Conservation (phyloP, 768 basidiomycete genomes). For the Leccinum subgranulosum region DNA sequence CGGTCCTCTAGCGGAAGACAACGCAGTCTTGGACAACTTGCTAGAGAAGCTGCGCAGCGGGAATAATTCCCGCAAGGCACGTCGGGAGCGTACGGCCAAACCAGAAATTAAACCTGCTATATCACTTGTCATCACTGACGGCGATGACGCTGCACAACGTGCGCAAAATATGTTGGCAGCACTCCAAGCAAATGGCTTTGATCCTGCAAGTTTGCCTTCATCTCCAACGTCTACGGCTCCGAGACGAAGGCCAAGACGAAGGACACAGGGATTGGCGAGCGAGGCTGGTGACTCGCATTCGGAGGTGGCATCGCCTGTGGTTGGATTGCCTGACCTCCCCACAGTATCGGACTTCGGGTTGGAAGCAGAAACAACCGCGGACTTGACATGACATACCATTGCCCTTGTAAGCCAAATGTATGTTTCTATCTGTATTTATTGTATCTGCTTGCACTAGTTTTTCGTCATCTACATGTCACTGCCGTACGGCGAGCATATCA, state of each 20-base stretch:
- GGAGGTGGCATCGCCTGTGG: constrained; percentile 23
- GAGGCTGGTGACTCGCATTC: constrained; percentile 31
- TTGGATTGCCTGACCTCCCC: constrained; percentile 25
- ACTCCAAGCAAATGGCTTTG: constrained; percentile 70
- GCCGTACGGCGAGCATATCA: constrained; percentile 17
- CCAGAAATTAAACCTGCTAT: constrained; percentile 31
- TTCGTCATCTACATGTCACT: constrained; percentile 14
- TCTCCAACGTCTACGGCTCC: constrained; percentile 43
- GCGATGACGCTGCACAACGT: constrained; percentile 44
- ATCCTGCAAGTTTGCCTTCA: constrained; percentile 38
- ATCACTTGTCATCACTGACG: constrained; percentile 16
- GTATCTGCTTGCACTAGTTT: constrained; percentile 31
- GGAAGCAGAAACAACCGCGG: constrained; percentile 24
- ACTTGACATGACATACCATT: constrained; percentile 25
- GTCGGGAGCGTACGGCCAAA: constrained; percentile 42
- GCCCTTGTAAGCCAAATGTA: constrained; percentile 23
- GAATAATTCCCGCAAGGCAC: constrained; percentile 55
- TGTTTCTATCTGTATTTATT: constrained; percentile 32
- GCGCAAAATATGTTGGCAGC: constrained; percentile 76
- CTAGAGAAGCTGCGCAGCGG: constrained; percentile 72
- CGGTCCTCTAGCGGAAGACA: constrained; percentile 53
- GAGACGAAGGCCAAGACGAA: constrained; percentile 28
- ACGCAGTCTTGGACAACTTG: constrained; percentile 60
- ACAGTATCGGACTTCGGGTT: constrained; percentile 26
- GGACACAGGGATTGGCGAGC: constrained; percentile 36